A percentile compares a stretch with the other conserved stretches of the same genome.
phyloP scores from a whole-genome alignment of 2,329 filamentous ascomycete species.

The Aschersonia sp. region DNA sequence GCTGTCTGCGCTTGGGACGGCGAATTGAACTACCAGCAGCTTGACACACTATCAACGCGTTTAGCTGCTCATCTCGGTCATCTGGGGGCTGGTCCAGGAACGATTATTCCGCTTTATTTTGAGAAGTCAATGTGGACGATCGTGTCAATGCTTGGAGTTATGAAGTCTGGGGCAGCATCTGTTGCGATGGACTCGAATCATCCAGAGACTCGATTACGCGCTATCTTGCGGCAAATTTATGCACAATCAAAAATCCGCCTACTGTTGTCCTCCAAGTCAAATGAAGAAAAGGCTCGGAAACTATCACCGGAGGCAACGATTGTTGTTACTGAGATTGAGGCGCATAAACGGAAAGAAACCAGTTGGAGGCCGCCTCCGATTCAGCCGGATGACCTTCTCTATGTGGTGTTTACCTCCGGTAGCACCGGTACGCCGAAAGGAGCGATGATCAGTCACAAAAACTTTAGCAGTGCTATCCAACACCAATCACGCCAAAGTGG shows the following conservation, averaged over 20 bases:
- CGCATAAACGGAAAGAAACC: background rate
- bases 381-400: conserved; percentile 3
- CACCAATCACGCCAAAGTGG: conserved; percentile 4
- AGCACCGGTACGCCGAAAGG: conserved; percentile 12
- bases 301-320: background rate
- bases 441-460: conserved; percentile 8
- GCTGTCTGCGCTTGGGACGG: conserved; percentile 18
- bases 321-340: background rate
- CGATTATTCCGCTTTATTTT: conserved; percentile 2
- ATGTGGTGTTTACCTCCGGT: conserved; percentile 9
- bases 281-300: background rate
- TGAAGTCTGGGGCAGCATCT: conserved; percentile 3
- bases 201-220: conserved; percentile 3
- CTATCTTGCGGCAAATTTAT: conserved; percentile 7
- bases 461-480: conserved; percentile 7
- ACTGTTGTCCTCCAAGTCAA: conserved; percentile 7
- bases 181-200: conserved; percentile 6
- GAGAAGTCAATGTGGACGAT: conserved; percentile 5
- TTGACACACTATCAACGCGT: conserved; percentile 7
- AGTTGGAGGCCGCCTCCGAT: conserved; percentile 1
- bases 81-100: conserved; percentile 2
- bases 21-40: conserved; percentile 21
- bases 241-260: conserved; percentile 1
- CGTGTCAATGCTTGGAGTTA: conserved; percentile 3
- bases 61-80: conserved; percentile 4